Base-by-base conservation (phyloP, 73 alveolate genomes). In the Paramecium octaurelia region DNA sequence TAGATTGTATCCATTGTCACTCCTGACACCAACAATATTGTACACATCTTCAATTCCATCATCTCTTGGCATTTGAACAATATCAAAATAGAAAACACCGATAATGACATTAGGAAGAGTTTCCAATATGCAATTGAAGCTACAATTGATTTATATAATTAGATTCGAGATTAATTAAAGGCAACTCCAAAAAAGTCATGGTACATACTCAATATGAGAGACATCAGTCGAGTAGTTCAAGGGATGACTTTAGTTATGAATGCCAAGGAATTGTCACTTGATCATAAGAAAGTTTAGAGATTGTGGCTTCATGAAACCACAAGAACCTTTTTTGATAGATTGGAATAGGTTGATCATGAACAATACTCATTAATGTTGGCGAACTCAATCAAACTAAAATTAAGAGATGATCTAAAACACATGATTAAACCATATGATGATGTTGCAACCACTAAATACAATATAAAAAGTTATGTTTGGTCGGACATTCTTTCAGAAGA, bases 101-200 rank as follows among this genome's bases (percentile, higher is more conserved):
- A 87, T 40, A 86, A 40, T 34, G 86, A 58, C 21, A 16, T 50
- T 35, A 27, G 73, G 42, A 87, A 77, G 86, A 64, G 58, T 8
- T 87, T 87, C 94, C 77, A 96, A 89, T 93, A 94, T 95, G 90
- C 93, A 84, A 88, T 95, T 95, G 86, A 95, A 92, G 94, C 97
- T 86, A 80, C 98, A 92, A 59, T 97, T 92, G 94, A 96, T 97
- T 90, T 97, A 95, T 92, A 96, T 97, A 70, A 95, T 97, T 31
- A 97, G 24, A 88, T 91, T 70, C 89, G 93, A 54, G 92, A 96
- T 73, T 96, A 97, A 86, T 95, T 98, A 18, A 83, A 96, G 75
- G 99, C 99, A 8, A 97, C 99, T 9, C 99, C 99, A 8, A 98
- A 98, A 10, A 98, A 97, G 50, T 96, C 92, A 29, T 76, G 85